phyloP scores from a whole-genome alignment of 768 basidiomycete genomes.

The Podaxis carcinomalis region DNA sequence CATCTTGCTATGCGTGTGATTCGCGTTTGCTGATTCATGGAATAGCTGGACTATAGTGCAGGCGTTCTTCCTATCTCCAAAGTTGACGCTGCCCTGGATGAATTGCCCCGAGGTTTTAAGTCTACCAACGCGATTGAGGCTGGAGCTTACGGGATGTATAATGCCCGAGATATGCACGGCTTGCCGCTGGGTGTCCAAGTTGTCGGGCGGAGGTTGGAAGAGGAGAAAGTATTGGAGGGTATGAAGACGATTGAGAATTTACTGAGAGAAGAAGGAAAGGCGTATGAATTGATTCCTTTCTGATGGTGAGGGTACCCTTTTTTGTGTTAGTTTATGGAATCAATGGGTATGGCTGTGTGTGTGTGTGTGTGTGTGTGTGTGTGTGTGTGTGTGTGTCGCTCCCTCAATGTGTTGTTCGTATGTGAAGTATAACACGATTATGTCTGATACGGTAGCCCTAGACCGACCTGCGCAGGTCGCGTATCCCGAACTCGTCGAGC shows the following conservation, averaged over 20 bases:
- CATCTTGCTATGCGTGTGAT: not conserved
- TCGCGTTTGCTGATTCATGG: not conserved
- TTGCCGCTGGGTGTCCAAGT: conserved; percentile 61
- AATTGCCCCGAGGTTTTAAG: conserved; percentile 28
- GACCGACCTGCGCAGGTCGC: no score
- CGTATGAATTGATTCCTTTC: conserved; percentile 6
- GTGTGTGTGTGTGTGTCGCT: not conserved
- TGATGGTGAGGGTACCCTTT: not conserved
- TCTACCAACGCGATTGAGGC: conserved; percentile 40
- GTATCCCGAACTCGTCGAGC: no score
- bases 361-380: not conserved
- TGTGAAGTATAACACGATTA: no score
- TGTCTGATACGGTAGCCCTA: no score
- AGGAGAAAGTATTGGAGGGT: conserved; percentile 59
- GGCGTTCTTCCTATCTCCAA: conserved; percentile 57
- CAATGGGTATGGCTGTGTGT: not conserved
- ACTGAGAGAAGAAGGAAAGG: conserved; percentile 22
- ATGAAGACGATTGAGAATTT: conserved; percentile 48
- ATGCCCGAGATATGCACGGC: conserved; percentile 49
- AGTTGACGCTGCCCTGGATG: conserved; percentile 42
- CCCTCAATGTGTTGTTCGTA: not conserved
- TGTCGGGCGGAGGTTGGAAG: conserved; percentile 53
- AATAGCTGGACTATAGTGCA: conserved; percentile 35
- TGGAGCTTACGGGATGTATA: conserved; percentile 46
- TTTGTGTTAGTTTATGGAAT: not conserved